These are phyloP conservation scores for Lactarius sp. DNA, from an alignment of 768 basidiomycete species.

Conservation along the genomic window DNA sequence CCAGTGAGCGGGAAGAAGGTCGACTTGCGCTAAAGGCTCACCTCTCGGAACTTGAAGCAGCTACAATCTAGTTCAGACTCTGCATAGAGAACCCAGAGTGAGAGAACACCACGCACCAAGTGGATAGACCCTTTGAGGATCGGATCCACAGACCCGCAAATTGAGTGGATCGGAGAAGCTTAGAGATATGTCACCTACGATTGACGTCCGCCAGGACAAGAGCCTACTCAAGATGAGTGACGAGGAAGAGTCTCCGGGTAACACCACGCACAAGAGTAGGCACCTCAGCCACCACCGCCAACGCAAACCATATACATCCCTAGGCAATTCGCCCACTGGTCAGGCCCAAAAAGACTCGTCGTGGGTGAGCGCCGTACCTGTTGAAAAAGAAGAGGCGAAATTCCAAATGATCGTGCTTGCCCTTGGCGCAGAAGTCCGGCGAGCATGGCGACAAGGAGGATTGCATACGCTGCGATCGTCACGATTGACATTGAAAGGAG, in stretches of 20 bases:
- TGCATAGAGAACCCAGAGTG: neutral
- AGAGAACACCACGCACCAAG: neutral
- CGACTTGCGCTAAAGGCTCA: too few relatives aligned
- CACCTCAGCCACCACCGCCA: slow-evolving; percentile 10
- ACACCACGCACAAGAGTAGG: slow-evolving; percentile 4
- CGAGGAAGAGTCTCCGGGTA: too few relatives aligned
- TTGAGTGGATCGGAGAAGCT: too few relatives aligned
- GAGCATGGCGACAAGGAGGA: slow-evolving; percentile 9
- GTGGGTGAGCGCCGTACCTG: neutral
- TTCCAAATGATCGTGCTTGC: neutral
- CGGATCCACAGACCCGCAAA: neutral
- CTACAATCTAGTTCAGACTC: neutral
- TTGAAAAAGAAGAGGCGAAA: slow-evolving; percentile 6
- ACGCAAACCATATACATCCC: slow-evolving; percentile 17
- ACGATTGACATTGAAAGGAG: slow-evolving; percentile 9
- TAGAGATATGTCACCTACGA: neutral
- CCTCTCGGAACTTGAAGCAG: neutral
- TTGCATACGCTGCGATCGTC: slow-evolving; percentile 4
- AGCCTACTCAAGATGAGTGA: neutral
- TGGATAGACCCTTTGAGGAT: neutral
- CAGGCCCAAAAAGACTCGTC: neutral
- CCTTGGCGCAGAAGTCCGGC: slow-evolving; percentile 3
- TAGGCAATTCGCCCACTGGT: neutral
- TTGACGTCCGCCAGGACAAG: slow-evolving; percentile 2
- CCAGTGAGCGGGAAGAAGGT: neutral